phyloP scores from a whole-genome alignment of 768 basidiomycete genomes.

The Mycena sanguinolenta region DNA sequence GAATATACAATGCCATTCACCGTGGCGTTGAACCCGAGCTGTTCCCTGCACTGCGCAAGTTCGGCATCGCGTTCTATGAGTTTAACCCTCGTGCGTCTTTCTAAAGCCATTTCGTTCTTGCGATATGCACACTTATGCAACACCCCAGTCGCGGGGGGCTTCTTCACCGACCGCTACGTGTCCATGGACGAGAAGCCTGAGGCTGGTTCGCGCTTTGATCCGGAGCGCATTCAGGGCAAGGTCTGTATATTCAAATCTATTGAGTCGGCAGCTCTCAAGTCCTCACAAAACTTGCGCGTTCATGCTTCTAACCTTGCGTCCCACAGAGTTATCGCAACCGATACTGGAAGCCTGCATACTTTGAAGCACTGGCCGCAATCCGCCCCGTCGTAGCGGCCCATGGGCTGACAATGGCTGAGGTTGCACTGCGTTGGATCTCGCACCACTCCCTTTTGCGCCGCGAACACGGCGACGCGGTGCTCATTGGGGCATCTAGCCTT shows the following conservation, averaged over 20 bases:
- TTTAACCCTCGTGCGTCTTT: constrained; percentile 64
- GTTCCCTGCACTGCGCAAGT: constrained; percentile 70
- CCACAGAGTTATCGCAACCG: constrained; percentile 39
- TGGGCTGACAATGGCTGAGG: constrained; percentile 62
- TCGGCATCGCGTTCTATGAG: constrained; percentile 66
- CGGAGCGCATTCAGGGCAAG: constrained; percentile 57
- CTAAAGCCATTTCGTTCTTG: too few relatives aligned
- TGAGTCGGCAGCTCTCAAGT: not conserved
- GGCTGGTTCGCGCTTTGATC: constrained; percentile 68
- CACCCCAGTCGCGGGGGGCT: constrained; percentile 65
- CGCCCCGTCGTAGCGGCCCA: constrained; percentile 60
- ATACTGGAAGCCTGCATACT: constrained; percentile 68
- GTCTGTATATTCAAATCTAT: constrained; percentile 39
- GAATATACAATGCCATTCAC: constrained; percentile 58
- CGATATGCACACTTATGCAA: not conserved
- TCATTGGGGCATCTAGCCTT: constrained; percentile 14
- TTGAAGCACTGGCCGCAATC: constrained; percentile 62
- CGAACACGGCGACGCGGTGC: constrained; percentile 10
- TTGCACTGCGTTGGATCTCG: constrained; percentile 71
- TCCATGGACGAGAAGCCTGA: constrained; percentile 56
- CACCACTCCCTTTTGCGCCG: constrained; percentile 55
- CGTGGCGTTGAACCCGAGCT: constrained; percentile 58
- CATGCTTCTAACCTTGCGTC: too few relatives aligned
- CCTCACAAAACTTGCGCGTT: too few relatives aligned
- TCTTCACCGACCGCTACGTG: constrained; percentile 67